These are phyloP conservation scores for Pyricularia grisea DNA, from an alignment of 2,329 filamentous ascomycete genomes.

Conservation along the genomic window DNA sequence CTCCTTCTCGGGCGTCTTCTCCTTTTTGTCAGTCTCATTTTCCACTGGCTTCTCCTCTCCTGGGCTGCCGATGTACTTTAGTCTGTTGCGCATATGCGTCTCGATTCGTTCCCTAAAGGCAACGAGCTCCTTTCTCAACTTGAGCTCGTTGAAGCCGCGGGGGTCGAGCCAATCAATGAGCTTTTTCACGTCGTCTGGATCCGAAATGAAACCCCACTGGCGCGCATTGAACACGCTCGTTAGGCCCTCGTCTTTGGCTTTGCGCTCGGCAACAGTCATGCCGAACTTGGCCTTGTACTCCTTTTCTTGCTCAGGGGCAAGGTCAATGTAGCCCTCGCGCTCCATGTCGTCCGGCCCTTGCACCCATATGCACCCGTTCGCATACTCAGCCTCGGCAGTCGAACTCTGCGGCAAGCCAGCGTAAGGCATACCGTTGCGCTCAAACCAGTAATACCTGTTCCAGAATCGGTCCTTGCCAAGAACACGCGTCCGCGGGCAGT, in stretches of 20 bases:
- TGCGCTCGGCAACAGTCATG: slow-evolving; percentile 78
- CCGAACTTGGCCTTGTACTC: slow-evolving; percentile 70
- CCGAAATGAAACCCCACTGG: slow-evolving; percentile 89
- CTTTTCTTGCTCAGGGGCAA: slow-evolving; percentile 58
- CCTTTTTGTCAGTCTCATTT: slow-evolving; percentile 22
- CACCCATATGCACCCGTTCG: slow-evolving; percentile 88
- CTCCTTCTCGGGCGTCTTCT: slow-evolving; percentile 12
- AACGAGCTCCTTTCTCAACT: slow-evolving; percentile 78
- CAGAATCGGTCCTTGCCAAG: slow-evolving; percentile 94
- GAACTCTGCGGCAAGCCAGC: slow-evolving; percentile 81
- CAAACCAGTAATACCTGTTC: slow-evolving; percentile 99
- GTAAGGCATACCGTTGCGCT: slow-evolving; percentile 96
- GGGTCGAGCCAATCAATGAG: slow-evolving; percentile 84
- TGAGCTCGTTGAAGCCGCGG: slow-evolving; percentile 76
- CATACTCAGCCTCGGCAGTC: slow-evolving; percentile 77
- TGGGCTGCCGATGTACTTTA: slow-evolving; percentile 52
- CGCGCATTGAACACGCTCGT: slow-evolving; percentile 67
- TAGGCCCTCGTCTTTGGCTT: slow-evolving; percentile 72
- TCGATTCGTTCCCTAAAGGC: slow-evolving; percentile 67
- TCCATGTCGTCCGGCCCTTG: slow-evolving; percentile 91
- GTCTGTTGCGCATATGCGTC: slow-evolving; percentile 71
- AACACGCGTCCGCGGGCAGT: slow-evolving; percentile 82
- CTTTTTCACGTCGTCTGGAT: slow-evolving; percentile 65
- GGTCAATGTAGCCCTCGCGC: slow-evolving; percentile 75
- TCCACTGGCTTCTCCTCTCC: slow-evolving; percentile 24